Evolutionary conservation across 2,329 filamentous ascomycete genomes (phyloP).

Genomic region (Dactylellina parvicollis): DNA sequence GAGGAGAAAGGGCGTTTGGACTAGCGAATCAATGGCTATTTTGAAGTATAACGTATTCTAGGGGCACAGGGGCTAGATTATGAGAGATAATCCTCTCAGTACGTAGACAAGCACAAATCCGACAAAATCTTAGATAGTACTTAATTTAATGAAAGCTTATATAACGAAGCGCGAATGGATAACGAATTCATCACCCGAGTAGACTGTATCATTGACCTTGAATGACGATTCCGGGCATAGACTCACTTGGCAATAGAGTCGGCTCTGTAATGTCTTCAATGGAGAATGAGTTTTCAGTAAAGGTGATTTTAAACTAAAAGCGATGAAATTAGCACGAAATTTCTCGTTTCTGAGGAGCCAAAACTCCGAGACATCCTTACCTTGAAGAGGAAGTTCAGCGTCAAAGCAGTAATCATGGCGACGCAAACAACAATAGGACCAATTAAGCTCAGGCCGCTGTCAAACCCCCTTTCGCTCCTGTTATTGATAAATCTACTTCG

Average conservation of each 20-base stretch:
- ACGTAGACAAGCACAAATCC: too few species aligned
- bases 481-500: conserved; percentile 81
- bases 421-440: conserved; percentile 85
- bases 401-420: conserved; percentile 78
- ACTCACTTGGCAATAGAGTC: conserved; percentile 4
- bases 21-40: conserved; percentile 16
- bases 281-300: conserved; percentile 40
- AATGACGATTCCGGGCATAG: conserved; percentile 7
- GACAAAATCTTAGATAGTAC: too few species aligned
- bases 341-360: neutral
- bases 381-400: conserved; percentile 90
- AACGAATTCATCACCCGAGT: conserved; percentile 16
- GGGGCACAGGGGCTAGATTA: too few species aligned
- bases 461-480: conserved; percentile 90
- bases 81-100: too few species aligned
- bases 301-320: conserved; percentile 40
- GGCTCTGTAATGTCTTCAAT: conserved; percentile 34
- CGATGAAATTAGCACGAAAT: neutral
- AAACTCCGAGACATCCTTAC: conserved; percentile 63
- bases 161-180: neutral
- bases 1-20: conserved; percentile 40
- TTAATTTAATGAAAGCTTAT: too few species aligned
- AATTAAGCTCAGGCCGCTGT: conserved; percentile 71
- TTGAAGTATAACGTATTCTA: too few species aligned
- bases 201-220: conserved; percentile 48